These are phyloP conservation scores for Scopulariopsis brevicaulis DNA, from an alignment of 2,329 filamentous ascomycete genomes.

Conservation along the genomic window DNA sequence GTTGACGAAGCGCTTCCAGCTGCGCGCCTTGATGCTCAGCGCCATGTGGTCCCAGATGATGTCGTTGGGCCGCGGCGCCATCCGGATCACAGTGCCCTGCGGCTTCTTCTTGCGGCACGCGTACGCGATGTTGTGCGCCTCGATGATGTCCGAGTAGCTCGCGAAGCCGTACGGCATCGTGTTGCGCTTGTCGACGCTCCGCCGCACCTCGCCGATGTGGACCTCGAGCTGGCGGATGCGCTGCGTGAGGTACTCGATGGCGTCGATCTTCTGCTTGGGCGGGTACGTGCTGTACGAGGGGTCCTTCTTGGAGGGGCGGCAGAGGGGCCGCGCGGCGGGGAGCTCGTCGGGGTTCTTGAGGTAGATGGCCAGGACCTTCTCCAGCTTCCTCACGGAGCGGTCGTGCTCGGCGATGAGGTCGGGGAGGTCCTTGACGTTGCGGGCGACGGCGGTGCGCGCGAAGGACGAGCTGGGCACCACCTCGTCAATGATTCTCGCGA, in stretches of 20 bases:
- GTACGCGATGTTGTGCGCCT: constrained; percentile 82
- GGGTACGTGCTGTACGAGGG: constrained; percentile 52
- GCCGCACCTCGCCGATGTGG: constrained; percentile 74
- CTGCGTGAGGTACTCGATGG: constrained; percentile 84
- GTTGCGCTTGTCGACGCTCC: constrained; percentile 74
- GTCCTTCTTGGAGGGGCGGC: constrained; percentile 72
- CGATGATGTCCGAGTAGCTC: constrained; percentile 78
- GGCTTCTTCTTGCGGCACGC: constrained; percentile 70
- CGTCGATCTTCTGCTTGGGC: constrained; percentile 69
- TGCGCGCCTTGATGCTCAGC: constrained; percentile 55
- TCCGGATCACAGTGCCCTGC: constrained; percentile 60
- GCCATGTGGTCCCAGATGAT: constrained; percentile 94
- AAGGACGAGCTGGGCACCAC: constrained; percentile 69
- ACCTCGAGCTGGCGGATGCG: constrained; percentile 74
- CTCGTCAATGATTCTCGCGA: constrained; percentile 71
- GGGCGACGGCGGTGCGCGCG: constrained; percentile 70
- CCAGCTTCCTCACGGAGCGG: constrained; percentile 67
- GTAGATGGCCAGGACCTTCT: constrained; percentile 78
- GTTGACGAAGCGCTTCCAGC: constrained; percentile 66
- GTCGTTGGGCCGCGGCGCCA: constrained; percentile 81
- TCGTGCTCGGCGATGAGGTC: constrained; percentile 77
- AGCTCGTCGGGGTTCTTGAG: constrained; percentile 76
- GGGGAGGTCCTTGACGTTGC: constrained; percentile 86
- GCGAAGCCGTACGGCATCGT: constrained; percentile 90
- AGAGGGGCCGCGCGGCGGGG: constrained; percentile 64